Evolutionary conservation across 257 asterid genomes (phyloP).

Genomic region (Petunia axillaris): DNA sequence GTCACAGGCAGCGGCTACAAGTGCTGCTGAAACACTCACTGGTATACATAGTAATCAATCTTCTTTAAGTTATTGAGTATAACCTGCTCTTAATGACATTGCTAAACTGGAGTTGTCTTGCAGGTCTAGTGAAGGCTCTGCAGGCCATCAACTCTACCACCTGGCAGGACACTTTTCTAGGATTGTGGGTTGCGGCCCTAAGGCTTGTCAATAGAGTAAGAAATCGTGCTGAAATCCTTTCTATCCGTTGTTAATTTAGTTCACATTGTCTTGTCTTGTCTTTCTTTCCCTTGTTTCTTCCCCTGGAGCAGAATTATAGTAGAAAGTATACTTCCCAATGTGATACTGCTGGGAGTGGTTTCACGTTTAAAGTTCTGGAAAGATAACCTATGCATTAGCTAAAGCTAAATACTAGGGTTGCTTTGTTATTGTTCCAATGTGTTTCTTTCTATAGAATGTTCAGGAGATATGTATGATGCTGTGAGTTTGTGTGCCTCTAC

Average conservation of each 20-base stretch:
- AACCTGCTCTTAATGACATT: constrained; percentile 13
- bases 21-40: constrained; percentile 84
- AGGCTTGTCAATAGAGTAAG: constrained; percentile 96
- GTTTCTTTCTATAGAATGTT: constrained; percentile 7
- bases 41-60: constrained; percentile 37
- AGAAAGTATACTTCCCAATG: constrained; percentile 4
- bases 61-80: constrained; percentile 1
- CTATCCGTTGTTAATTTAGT: background rate
- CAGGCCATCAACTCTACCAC: constrained; percentile 80
- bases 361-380: constrained; percentile 8
- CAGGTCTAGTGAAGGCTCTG: constrained; percentile 91
- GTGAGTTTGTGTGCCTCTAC: background rate
- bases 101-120: constrained; percentile 33
- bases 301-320: background rate
- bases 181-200: constrained; percentile 88
- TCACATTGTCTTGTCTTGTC: background rate
- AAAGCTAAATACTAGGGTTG: background rate
- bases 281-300: no score
- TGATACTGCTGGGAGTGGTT: constrained; percentile 1
- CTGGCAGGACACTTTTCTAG: constrained; percentile 97
- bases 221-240: constrained; percentile 20
- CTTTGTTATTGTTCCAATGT: background rate
- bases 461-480: constrained; percentile 15
- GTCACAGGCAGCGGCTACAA: constrained; percentile 71
- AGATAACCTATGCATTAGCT: constrained; percentile 4